Evolutionary conservation across 805 yeast genomes (phyloP).

Genomic region (Saccharomycopsis lassenensis): DNA sequence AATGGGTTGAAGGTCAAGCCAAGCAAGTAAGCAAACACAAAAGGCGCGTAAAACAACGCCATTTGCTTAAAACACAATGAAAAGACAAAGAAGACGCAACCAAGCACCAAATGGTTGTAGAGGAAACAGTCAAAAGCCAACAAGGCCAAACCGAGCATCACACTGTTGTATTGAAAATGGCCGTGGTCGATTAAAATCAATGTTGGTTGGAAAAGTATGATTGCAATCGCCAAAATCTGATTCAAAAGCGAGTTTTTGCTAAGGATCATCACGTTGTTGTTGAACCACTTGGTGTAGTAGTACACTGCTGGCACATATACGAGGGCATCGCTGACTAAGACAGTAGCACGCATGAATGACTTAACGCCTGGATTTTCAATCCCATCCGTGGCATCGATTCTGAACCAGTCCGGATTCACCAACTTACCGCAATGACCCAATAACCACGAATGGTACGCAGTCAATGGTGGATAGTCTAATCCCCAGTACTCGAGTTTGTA

Average conservation of each 20-base stretch:
- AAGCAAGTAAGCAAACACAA: slow-evolving; percentile 70
- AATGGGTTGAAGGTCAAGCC: slow-evolving; percentile 18
- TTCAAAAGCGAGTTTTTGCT: slow-evolving; percentile 50
- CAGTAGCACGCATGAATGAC: slow-evolving; percentile 77
- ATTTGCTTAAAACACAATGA: slow-evolving; percentile 86
- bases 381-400: slow-evolving; percentile 63
- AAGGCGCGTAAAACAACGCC: slow-evolving; percentile 89
- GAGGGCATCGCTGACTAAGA: slow-evolving; percentile 60
- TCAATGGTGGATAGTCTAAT: slow-evolving; percentile 91
- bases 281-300: slow-evolving; percentile 59
- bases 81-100: slow-evolving; percentile 66
- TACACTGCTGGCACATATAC: slow-evolving; percentile 74
- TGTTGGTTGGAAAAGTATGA: slow-evolving; percentile 78
- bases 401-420: slow-evolving; percentile 67
- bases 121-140: slow-evolving; percentile 55
- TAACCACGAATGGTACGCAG: slow-evolving; percentile 85
- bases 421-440: slow-evolving; percentile 61
- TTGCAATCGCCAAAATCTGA: slow-evolving; percentile 64
- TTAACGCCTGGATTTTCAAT: slow-evolving; percentile 56
- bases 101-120: slow-evolving; percentile 50
- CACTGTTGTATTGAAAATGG: slow-evolving; percentile 90
- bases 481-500: slow-evolving; percentile 94
- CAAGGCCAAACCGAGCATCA: slow-evolving; percentile 83
- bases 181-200: slow-evolving; percentile 88
- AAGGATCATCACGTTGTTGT: slow-evolving; percentile 35